Percentiles rank a stretch among this genome's conserved stretches.
These are phyloP conservation scores for Wallacemonas sp. DNA, from an alignment of 208 protist genomes.

Conservation along the genomic window DNA sequence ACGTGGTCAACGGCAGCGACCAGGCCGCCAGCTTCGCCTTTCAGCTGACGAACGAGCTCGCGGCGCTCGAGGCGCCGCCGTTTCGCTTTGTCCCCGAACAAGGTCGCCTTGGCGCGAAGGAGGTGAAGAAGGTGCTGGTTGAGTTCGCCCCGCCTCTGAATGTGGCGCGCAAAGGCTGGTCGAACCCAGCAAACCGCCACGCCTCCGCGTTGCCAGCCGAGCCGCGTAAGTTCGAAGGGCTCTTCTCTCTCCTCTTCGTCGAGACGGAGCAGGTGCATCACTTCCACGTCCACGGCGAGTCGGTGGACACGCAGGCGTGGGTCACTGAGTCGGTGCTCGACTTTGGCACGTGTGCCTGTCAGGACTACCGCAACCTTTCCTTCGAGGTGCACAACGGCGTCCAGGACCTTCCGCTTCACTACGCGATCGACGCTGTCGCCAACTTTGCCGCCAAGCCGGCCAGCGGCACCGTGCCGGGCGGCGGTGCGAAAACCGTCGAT, in stretches of 20 bases:
- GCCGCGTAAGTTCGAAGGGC: conserved; percentile 50
- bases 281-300: conserved; percentile 68
- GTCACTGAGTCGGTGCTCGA: conserved; percentile 68
- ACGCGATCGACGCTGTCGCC: conserved; percentile 62
- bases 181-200: conserved; percentile 3
- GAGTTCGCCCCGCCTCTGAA: conserved; percentile 68
- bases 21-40: conserved; percentile 84
- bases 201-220: conserved; percentile 7
- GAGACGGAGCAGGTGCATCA: conserved; percentile 85
- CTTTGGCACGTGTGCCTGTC: conserved; percentile 69
- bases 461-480: conserved; percentile 47
- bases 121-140: conserved; percentile 38
- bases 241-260: conserved; percentile 81
- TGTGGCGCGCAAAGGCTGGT: conserved; percentile 60
- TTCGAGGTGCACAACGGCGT: conserved; percentile 72
- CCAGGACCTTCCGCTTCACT: conserved; percentile 73
- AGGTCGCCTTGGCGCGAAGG: conserved; percentile 64
- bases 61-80: conserved; percentile 43
- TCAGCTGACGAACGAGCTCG: conserved; percentile 47
- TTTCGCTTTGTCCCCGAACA: conserved; percentile 74
- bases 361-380: conserved; percentile 41
- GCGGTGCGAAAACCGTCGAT: conserved; percentile 35
- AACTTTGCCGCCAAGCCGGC: conserved; percentile 68
- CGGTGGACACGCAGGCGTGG: conserved; percentile 60
- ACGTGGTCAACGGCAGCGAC: conserved; percentile 72